phyloP scores from a whole-genome alignment of 805 yeast genomes.

The Groenewaldozyma tartarivorans region DNA sequence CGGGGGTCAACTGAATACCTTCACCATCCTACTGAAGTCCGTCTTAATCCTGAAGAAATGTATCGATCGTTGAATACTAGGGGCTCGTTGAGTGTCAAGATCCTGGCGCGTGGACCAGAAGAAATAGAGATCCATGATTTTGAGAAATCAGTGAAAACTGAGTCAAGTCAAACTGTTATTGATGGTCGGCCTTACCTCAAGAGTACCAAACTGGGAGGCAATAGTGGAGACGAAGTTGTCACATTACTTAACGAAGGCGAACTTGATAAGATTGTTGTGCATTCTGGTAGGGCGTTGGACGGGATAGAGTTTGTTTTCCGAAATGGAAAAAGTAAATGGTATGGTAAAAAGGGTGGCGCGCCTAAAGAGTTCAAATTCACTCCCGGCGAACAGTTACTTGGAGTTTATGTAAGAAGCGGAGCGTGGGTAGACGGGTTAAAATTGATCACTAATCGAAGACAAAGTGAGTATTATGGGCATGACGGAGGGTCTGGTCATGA shows the following conservation, averaged over 20 bases:
- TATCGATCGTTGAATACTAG: constrained; percentile 30
- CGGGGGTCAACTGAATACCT: constrained; percentile 51
- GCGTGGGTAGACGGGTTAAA: constrained; percentile 87
- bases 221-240: constrained; percentile 21
- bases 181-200: constrained; percentile 5
- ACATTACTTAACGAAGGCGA: constrained; percentile 22
- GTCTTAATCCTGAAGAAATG: constrained; percentile 41
- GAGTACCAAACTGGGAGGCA: constrained; percentile 17
- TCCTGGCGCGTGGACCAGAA: constrained; percentile 54
- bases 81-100: constrained; percentile 36
- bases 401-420: constrained; percentile 62
- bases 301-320: constrained; percentile 53
- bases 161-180: constrained; percentile 4
- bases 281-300: constrained; percentile 71
- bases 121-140: constrained; percentile 45
- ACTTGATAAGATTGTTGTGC: constrained; percentile 49
- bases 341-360: constrained; percentile 31
- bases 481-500: constrained; percentile 44
- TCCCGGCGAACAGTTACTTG: constrained; percentile 49
- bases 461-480: constrained; percentile 55
- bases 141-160: constrained; percentile 18
- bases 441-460: constrained; percentile 40
- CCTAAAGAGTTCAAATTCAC: constrained; percentile 43
- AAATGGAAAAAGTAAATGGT: constrained; percentile 19
- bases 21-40: constrained; percentile 48